Conservation (phyloP, 129 eudicot genomes). For the Artemisia argyi region DNA sequence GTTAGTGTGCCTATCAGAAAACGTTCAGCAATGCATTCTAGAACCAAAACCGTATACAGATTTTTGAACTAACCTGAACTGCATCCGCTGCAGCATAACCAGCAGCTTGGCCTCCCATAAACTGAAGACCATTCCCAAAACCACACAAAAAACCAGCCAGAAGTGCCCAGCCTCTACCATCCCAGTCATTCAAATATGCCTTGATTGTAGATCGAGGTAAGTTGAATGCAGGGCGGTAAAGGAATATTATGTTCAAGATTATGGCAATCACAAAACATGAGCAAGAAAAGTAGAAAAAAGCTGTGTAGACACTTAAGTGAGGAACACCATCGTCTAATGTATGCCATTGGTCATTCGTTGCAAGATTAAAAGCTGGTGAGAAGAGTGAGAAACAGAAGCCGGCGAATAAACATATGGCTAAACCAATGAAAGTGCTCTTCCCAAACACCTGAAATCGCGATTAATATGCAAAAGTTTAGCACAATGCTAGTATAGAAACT, state of each 20-base stretch:
- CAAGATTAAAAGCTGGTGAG: slow-evolving; percentile 88
- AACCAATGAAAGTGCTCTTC: slow-evolving; percentile 61
- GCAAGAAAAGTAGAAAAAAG: slow-evolving; percentile 85
- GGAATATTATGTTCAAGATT: slow-evolving; percentile 59
- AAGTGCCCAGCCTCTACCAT: slow-evolving; percentile 87
- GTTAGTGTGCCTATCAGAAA: no score
- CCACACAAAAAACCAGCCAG: slow-evolving; percentile 86
- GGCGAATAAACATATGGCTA: slow-evolving; percentile 67
- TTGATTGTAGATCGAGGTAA: slow-evolving; percentile 62
- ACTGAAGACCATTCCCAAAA: slow-evolving; percentile 90
- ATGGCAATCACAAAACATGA: slow-evolving; percentile 77
- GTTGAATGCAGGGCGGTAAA: slow-evolving; percentile 61
- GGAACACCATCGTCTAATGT: slow-evolving; percentile 66
- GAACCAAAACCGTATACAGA: neutral
- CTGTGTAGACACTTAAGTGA: slow-evolving; percentile 73
- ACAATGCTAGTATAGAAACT: neutral
- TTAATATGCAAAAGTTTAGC: slow-evolving; percentile 18
- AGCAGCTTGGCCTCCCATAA: slow-evolving; percentile 96
- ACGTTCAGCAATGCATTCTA: no score
- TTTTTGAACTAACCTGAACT: slow-evolving; percentile 56
- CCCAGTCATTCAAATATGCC: slow-evolving; percentile 65
- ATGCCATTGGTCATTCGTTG: slow-evolving; percentile 92
- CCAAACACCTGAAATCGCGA: slow-evolving; percentile 64
- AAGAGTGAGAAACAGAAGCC: slow-evolving; percentile 78
- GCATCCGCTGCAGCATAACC: slow-evolving; percentile 99